phyloP scores from a whole-genome alignment of 805 yeast genomes.

The Maudiozyma pseudohumilis region DNA sequence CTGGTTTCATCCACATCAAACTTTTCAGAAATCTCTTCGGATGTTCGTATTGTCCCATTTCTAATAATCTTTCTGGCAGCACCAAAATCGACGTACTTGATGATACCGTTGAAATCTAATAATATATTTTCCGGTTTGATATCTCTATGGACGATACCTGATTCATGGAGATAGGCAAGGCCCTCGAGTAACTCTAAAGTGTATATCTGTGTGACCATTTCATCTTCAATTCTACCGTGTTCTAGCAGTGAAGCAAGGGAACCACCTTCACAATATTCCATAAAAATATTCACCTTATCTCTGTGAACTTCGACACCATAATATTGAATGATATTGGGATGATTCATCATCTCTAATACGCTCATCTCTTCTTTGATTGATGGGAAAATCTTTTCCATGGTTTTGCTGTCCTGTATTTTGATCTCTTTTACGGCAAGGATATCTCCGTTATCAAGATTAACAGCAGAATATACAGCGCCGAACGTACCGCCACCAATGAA shows the following conservation, averaged over 20 bases:
- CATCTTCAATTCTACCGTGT: constrained; percentile 93
- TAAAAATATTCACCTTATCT: constrained; percentile 87
- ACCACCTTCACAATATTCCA: constrained; percentile 97
- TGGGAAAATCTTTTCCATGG: constrained; percentile 76
- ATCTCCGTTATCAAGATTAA: constrained; percentile 89
- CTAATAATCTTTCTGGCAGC: constrained; percentile 86
- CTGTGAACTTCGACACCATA: constrained; percentile 97
- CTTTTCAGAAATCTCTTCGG: background rate
- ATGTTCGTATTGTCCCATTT: constrained; percentile 32
- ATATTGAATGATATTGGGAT: constrained; percentile 93
- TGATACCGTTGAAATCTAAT: constrained; percentile 83
- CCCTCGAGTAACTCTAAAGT: constrained; percentile 92
- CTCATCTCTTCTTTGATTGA: constrained; percentile 95
- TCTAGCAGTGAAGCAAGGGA: constrained; percentile 76
- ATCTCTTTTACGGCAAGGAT: constrained; percentile 96
- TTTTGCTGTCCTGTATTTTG: constrained; percentile 77
- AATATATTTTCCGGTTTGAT: constrained; percentile 92
- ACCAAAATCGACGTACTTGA: constrained; percentile 94
- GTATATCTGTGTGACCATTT: constrained; percentile 81
- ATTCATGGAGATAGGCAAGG: constrained; percentile 83
- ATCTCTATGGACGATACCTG: constrained; percentile 92
- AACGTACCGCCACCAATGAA: constrained; percentile 93
- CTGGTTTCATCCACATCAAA: background rate
- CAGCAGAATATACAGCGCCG: constrained; percentile 88
- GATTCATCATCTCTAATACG: constrained; percentile 86